phyloP scores from a whole-genome alignment of 140 eudicot species.

The Stevia rebaudiana region DNA sequence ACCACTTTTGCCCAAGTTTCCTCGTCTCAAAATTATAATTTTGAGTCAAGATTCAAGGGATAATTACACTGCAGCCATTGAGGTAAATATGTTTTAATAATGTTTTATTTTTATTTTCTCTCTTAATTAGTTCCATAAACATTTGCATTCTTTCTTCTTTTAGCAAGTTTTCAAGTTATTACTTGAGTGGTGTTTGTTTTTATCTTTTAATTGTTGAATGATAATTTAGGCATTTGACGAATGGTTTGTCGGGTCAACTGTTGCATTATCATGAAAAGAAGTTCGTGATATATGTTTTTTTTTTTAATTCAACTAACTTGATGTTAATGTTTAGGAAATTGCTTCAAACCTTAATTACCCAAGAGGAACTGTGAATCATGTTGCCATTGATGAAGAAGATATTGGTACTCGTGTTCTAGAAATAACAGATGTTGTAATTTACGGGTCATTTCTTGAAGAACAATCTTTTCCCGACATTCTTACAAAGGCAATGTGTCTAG shows the following conservation, averaged over 20 bases:
- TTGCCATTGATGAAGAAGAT: constrained; percentile 35
- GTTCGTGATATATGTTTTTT: not conserved
- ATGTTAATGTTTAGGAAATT: constrained; percentile 43
- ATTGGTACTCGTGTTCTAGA: constrained; percentile 26
- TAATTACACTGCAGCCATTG: constrained; percentile 61
- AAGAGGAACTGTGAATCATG: constrained; percentile 53
- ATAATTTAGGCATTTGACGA: not conserved
- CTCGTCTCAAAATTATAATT: constrained; percentile 58
- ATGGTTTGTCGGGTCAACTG: not conserved
- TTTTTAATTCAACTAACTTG: not conserved
- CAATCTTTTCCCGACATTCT: constrained; percentile 66
- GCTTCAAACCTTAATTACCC: constrained; percentile 61
- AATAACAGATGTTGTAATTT: constrained; percentile 59
- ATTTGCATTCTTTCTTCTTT: not conserved
- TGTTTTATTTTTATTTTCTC: not conserved
- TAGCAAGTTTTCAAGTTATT: constrained; percentile 5
- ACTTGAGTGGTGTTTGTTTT: not conserved
- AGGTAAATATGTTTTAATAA: constrained; percentile 38
- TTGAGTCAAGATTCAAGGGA: constrained; percentile 43
- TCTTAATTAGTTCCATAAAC: not conserved
- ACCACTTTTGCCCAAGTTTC: constrained; percentile 50
- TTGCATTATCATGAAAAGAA: not conserved
- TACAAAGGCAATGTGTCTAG: constrained; percentile 73
- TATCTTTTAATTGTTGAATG: not conserved
- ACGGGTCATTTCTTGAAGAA: constrained; percentile 81